Evolutionary conservation across 1,284 basidiomycete species (phyloP).

Genomic region (Pascua sp.): DNA sequence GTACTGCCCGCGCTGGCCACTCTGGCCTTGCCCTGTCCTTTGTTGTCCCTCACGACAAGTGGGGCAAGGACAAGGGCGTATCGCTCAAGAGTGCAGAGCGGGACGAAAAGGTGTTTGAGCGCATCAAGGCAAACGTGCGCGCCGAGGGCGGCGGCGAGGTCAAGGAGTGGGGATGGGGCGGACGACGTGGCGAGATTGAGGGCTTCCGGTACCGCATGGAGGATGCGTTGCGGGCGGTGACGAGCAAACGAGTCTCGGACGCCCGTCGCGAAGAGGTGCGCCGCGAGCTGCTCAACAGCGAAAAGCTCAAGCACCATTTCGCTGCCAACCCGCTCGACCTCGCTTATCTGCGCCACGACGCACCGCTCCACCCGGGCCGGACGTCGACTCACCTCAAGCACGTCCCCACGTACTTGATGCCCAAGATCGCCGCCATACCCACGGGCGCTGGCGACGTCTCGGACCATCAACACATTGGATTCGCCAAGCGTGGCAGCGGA

Average conservation of each 20-base stretch:
- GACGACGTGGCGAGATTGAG: conserved; percentile 73
- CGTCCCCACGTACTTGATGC: conserved; percentile 88
- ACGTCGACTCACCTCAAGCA: conserved; percentile 93
- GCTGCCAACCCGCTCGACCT: conserved; percentile 95
- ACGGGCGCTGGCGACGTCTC: conserved; percentile 30
- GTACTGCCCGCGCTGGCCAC: conserved; percentile 91
- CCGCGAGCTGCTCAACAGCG: conserved; percentile 86
- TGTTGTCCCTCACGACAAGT: conserved; percentile 70
- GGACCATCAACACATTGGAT: conserved; percentile 36
- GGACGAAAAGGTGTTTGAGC: conserved; percentile 74
- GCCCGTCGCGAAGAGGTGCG: conserved; percentile 93
- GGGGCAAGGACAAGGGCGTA: conserved; percentile 66
- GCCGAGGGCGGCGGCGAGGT: conserved; percentile 69
- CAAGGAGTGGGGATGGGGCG: conserved; percentile 92
- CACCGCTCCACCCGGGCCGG: conserved; percentile 80
- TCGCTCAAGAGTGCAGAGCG: conserved; percentile 60
- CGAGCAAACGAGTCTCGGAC: conserved; percentile 78
- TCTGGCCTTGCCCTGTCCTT: conserved; percentile 91
- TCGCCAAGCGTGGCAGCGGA: conserved; percentile 31
- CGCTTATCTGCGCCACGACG: conserved; percentile 90
- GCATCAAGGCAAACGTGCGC: conserved; percentile 69
- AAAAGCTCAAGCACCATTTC: conserved; percentile 97
- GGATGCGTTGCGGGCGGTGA: conserved; percentile 87
- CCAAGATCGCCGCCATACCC: conserved; percentile 63
- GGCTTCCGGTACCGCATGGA: conserved; percentile 99